These are phyloP conservation scores for Cadophora sp. DNA, from an alignment of 2,329 filamentous ascomycete genomes.

Conservation along the genomic window DNA sequence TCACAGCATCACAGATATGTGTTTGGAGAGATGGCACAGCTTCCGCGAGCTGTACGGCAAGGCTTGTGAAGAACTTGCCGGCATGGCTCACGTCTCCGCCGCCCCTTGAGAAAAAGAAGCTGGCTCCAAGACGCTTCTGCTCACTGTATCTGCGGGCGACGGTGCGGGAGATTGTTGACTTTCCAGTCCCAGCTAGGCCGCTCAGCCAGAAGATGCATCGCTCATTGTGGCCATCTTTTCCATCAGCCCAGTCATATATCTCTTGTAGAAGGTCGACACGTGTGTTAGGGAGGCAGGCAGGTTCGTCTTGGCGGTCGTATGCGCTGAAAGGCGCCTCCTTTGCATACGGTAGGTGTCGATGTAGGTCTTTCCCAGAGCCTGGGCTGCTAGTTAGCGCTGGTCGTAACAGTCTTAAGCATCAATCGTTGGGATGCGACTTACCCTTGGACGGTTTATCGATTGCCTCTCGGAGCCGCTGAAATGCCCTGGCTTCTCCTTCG, in stretches of 20 bases:
- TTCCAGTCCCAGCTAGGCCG: background rate
- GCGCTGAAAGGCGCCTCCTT: background rate
- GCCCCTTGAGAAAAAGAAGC: background rate
- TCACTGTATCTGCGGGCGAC: background rate
- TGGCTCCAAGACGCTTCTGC: background rate
- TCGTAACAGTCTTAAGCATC: slow-evolving; percentile 11
- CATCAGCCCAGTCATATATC: slow-evolving; percentile 9
- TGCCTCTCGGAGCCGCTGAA: slow-evolving; percentile 45
- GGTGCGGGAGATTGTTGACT: background rate
- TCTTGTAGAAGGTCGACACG: slow-evolving; percentile 11
- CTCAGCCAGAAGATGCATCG: background rate
- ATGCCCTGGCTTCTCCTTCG: slow-evolving; percentile 43
- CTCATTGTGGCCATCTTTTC: background rate
- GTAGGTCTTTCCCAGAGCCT: background rate
- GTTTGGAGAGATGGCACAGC: background rate
- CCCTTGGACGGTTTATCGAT: slow-evolving; percentile 37
- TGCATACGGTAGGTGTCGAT: background rate
- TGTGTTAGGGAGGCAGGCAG: background rate
- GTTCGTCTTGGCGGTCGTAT: background rate
- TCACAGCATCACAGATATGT: background rate
- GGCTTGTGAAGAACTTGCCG: background rate
- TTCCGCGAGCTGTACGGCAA: background rate
- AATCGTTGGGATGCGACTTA: slow-evolving; percentile 15
- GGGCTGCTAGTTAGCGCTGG: slow-evolving; percentile 10
- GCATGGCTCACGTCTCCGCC: background rate